A percentile compares a stretch with the other conserved stretches of the same genome.
These are phyloP conservation scores for Piloderma croceum DNA, from an alignment of 768 basidiomycete genomes.

Conservation along the genomic window DNA sequence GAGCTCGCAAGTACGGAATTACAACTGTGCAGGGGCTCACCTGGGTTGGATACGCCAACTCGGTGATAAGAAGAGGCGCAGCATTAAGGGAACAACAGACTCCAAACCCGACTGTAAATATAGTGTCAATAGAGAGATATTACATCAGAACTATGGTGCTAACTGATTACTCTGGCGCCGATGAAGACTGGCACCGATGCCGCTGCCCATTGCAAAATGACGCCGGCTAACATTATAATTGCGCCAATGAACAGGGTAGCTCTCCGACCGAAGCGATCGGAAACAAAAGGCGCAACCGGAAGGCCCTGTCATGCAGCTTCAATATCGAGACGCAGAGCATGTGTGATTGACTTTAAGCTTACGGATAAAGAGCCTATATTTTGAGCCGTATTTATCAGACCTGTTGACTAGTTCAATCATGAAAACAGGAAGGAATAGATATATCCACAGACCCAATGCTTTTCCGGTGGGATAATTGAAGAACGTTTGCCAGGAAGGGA, in stretches of 20 bases:
- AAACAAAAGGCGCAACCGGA: slow-evolving; percentile 55
- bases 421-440: neutral
- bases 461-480: slow-evolving; percentile 49
- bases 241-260: slow-evolving; percentile 56
- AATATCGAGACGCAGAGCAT: neutral
- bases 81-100: slow-evolving; percentile 58
- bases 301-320: slow-evolving; percentile 37
- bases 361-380: slow-evolving; percentile 50
- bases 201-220: slow-evolving; percentile 48
- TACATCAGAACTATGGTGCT: slow-evolving; percentile 13
- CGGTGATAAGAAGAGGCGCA: slow-evolving; percentile 57
- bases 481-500: slow-evolving; percentile 56
- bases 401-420: slow-evolving; percentile 25
- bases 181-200: slow-evolving; percentile 47
- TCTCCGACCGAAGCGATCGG: slow-evolving; percentile 60
- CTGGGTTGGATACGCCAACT: slow-evolving; percentile 68
- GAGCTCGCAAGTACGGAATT: neutral
- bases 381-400: slow-evolving; percentile 63
- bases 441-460: slow-evolving; percentile 36
- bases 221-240: slow-evolving; percentile 58
- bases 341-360: slow-evolving; percentile 13
- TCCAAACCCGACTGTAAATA: slow-evolving; percentile 48
- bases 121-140: neutral
- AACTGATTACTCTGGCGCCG: slow-evolving; percentile 50
- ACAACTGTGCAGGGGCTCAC: slow-evolving; percentile 25